Evolutionary conservation across 2,329 filamentous ascomycete genomes (phyloP).

Genomic region (Talaromyces sp.): DNA sequence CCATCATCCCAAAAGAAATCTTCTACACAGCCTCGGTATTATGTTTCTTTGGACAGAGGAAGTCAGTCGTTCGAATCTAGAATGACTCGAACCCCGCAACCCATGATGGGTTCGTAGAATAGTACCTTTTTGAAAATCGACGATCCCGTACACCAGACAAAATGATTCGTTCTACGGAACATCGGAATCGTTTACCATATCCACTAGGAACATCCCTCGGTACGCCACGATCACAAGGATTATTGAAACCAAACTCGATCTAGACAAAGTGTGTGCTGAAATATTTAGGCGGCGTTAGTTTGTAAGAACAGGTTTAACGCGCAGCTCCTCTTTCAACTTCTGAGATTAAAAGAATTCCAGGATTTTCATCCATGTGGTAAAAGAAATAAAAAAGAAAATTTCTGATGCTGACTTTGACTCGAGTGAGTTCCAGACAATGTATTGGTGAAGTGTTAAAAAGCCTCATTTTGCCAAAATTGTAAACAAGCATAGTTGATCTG

Average conservation of each 20-base stretch:
- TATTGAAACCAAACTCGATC: not conserved
- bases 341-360: not conserved
- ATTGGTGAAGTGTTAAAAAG: not conserved
- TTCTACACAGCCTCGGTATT: not conserved
- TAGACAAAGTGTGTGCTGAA: not conserved
- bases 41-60: no score
- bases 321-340: not conserved
- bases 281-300: not conserved
- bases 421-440: not conserved
- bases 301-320: not conserved
- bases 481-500: not conserved
- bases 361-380: no score
- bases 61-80: not conserved
- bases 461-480: not conserved
- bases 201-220: not conserved
- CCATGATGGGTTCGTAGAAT: not conserved
- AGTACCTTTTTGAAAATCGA: not conserved
- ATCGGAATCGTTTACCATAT: not conserved
- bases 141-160: not conserved
- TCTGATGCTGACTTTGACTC: not conserved
- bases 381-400: not conserved
- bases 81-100: not conserved
- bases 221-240: conserved; percentile 1
- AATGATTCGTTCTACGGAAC: not conserved
- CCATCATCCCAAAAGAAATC: not conserved